Evolutionary conservation across 1,284 basidiomycete species (phyloP), one percentile per base, ranked within the genome.

Genomic region (Malassezia vespertilionis): DNA sequence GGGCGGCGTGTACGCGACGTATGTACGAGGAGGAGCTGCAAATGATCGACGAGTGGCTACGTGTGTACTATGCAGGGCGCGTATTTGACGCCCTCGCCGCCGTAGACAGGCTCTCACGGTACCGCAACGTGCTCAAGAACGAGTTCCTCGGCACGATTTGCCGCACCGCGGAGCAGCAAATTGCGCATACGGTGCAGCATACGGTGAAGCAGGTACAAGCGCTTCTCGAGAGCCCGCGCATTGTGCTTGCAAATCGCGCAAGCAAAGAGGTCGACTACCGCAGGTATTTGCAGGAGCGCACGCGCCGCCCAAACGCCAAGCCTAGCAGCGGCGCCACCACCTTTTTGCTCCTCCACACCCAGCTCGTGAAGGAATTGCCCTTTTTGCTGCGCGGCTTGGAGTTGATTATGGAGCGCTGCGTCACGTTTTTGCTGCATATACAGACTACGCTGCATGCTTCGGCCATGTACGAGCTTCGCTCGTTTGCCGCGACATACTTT

Each of bases 281-380:
- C 2, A 63, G 64, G 12, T 71, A 66, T 53, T 52, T 61, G 21
- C 40, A 47, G 27, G 53, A 59, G 31, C 44, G 49, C 14, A 14
- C 53, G 5, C 55, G 42, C 12, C 51, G 20, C 40, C 53, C 26
- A 53, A 62, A 50, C 47, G 55, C 32, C 24, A 57, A 56, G 52
- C 47, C 56, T 22, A 33, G 54, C 17, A 59, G 59, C 20, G 63
- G 63, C 17, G 71, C 70, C 4, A 60, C 60, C 14, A 65, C 67
- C 11, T 74, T 71, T 44, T 44, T 68, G 28, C 65, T 70, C 10
- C 54, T 73, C 14, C 69, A 72, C 36, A 50, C 58, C 2, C 72
- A 72, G 52, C 69, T 73, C 20, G 56, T 70, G 44, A 65, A 73
- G 32, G 73, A 74, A 46, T 57, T 74, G 17, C 73, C 73, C 2